Evolutionary conservation across 345 rosid species (phyloP), one percentile per base, ranked within the genome.

Genomic region (Capsella bursapastoris): DNA sequence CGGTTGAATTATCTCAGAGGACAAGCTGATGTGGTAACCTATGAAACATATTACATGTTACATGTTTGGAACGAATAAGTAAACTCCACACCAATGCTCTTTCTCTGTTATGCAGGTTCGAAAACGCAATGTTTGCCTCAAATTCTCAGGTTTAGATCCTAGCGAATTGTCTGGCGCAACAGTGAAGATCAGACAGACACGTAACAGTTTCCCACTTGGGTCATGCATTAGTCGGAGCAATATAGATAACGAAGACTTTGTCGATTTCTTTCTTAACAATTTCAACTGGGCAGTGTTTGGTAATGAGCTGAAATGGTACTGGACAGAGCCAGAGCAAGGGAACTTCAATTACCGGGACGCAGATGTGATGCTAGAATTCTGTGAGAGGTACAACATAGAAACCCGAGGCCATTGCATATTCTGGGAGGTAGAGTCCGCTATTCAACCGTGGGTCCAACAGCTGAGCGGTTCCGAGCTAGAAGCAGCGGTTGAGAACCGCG

Each of bases 251-350:
- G 97, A 95, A 79, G 97, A 92, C 72, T 95, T 83, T 56, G 97
- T 92, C 6, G 82, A 80, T 59, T 95, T 90, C 86, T 89, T 87
- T 53, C 85, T 85, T 16, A 83, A 85, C 52, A 70, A 90, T 66
- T 95, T 95, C 85, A 83, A 88, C 76, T 95, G 99, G 99, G 96
- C 92, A 15, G 99, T 92, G 76, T 92, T 95, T 44, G 92, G 86
- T 41, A 92, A 95, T 71, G 99, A 95, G 83, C 72, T 95, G 84
- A 95, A 92, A 81, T 95, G 99, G 99, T 89, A 82, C 68, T 92
- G 97, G 98, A 95, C 99, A 7, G 99, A 95, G 70, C 9, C 99
- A 43, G 92, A 86, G 70, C 83, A 79, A 78, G 97, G 98, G 8
- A 89, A 76, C 56, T 53, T 89, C 76, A 92, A 89, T 78, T 95